Conservation (phyloP, 2,329 filamentous ascomycete genomes). For the Lomentospora prolificans region DNA sequence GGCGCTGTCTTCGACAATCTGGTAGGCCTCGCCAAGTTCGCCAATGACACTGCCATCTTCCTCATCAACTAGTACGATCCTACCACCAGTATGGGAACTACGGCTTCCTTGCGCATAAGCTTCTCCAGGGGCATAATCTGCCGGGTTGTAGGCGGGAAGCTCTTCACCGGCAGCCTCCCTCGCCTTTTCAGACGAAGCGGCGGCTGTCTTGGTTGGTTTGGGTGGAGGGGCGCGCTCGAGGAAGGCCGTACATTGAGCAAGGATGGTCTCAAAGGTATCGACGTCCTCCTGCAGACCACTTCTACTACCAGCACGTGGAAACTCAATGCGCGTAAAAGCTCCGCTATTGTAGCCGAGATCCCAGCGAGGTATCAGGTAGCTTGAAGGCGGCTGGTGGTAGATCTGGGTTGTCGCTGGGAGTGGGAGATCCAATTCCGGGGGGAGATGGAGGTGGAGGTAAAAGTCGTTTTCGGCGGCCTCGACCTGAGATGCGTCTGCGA, state of each 20-base stretch:
- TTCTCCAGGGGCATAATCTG: slow-evolving; percentile 68
- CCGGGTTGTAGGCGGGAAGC: slow-evolving; percentile 66
- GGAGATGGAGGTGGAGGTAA: slow-evolving; percentile 90
- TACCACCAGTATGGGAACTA: slow-evolving; percentile 46
- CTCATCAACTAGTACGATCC: slow-evolving; percentile 89
- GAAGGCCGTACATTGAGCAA: slow-evolving; percentile 96
- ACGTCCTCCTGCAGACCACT: slow-evolving; percentile 78
- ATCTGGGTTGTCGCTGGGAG: slow-evolving; percentile 94
- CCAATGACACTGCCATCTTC: slow-evolving; percentile 94
- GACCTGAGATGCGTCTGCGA: slow-evolving; percentile 43
- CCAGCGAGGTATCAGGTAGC: slow-evolving; percentile 93
- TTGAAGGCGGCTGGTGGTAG: slow-evolving; percentile 86
- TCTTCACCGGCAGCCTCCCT: slow-evolving; percentile 32
- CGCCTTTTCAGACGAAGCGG: slow-evolving; percentile 26
- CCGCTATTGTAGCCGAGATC: slow-evolving; percentile 81
- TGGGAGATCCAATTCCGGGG: slow-evolving; percentile 86
- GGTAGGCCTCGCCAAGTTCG: slow-evolving; percentile 73
- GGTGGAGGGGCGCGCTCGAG: slow-evolving; percentile 70
- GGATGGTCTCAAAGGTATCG: slow-evolving; percentile 93
- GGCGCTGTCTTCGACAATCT: slow-evolving; percentile 65
- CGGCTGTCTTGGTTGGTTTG: slow-evolving; percentile 17
- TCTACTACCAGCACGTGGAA: slow-evolving; percentile 63
- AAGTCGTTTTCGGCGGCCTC: slow-evolving; percentile 75
- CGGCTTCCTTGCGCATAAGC: slow-evolving; percentile 59
- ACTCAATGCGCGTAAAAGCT: slow-evolving; percentile 88